Evolutionary conservation across 2,329 filamentous ascomycete genomes (phyloP).

Genomic region (Sclerotinia borealis): DNA sequence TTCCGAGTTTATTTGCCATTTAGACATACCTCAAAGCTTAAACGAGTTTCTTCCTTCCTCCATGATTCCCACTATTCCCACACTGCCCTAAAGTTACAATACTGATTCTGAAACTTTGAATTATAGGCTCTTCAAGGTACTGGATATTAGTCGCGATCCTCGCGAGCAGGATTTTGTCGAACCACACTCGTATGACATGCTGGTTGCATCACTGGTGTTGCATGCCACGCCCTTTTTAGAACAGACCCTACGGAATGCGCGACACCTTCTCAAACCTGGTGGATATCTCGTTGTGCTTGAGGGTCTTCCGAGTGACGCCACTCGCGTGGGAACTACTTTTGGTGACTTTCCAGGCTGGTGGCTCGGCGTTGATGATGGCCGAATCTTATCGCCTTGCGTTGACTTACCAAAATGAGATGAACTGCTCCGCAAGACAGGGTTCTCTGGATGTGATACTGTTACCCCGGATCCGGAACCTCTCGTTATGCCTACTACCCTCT

Average conservation of each 20-base stretch:
- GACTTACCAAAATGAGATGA: conserved; percentile 20
- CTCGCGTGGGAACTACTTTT: background rate
- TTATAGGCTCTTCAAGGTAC: conserved; percentile 38
- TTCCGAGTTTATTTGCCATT: conserved; percentile 29
- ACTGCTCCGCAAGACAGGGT: conserved; percentile 24
- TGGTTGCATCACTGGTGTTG: conserved; percentile 36
- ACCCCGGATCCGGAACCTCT: background rate
- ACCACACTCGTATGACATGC: conserved; percentile 33
- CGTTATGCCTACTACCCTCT: background rate
- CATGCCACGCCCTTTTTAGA: conserved; percentile 34
- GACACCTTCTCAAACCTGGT: conserved; percentile 38
- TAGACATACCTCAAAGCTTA: no score
- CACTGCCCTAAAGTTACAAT: no score
- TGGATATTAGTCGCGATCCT: conserved; percentile 35
- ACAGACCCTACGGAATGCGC: conserved; percentile 30
- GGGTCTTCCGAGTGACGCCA: conserved; percentile 8
- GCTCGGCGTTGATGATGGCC: conserved; percentile 13
- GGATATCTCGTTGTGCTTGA: conserved; percentile 41
- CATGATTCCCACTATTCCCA: no score
- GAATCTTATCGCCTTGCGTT: background rate
- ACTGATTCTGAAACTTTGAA: conserved; percentile 39
- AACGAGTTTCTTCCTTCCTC: no score
- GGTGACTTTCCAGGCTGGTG: conserved; percentile 12
- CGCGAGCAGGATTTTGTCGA: conserved; percentile 31
- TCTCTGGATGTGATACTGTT: conserved; percentile 25